Conservation (phyloP, 768 basidiomycete species). For the Agaricus blazei region DNA sequence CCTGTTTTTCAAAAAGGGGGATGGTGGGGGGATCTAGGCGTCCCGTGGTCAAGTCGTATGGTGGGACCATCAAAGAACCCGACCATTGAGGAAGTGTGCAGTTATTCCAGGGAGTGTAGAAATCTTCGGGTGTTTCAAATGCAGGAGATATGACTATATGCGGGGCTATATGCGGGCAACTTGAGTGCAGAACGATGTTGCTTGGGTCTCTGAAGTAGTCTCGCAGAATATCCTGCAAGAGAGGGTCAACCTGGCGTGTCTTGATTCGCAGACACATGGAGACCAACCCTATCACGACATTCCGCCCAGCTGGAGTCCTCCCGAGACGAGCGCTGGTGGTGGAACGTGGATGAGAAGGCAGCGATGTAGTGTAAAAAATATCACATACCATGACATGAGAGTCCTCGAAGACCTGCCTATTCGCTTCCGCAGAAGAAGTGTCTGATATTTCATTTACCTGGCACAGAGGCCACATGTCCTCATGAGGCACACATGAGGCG, state of each 20-base stretch:
- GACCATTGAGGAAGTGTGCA: slow-evolving; percentile 30
- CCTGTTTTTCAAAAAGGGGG: neutral
- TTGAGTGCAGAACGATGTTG: slow-evolving; percentile 42
- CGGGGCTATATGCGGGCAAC: slow-evolving; percentile 31
- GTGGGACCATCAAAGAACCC: slow-evolving; percentile 29
- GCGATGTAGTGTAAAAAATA: neutral
- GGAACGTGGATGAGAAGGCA: neutral
- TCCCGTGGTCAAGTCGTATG: slow-evolving; percentile 15
- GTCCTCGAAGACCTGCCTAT: slow-evolving; percentile 7
- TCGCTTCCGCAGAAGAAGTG: neutral
- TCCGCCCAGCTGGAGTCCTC: neutral
- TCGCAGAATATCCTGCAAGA: slow-evolving; percentile 22
- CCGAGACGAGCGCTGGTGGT: neutral
- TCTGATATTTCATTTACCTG: slow-evolving; percentile 8
- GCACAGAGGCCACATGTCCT: slow-evolving; percentile 10
- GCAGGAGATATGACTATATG: slow-evolving; percentile 53
- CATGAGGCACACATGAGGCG: slow-evolving; percentile 13
- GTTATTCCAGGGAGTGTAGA: slow-evolving; percentile 29
- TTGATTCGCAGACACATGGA: slow-evolving; percentile 3
- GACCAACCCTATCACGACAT: slow-evolving; percentile 7
- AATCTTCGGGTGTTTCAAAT: slow-evolving; percentile 30
- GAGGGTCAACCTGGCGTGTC: neutral
- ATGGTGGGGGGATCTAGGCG: slow-evolving; percentile 4
- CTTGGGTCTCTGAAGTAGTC: slow-evolving; percentile 19
- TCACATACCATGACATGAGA: slow-evolving; percentile 17